Percentiles rank a stretch among this genome's conserved stretches.
These are phyloP conservation scores for Cystoderma amianthinum DNA, from an alignment of 768 basidiomycete species.

Conservation along the genomic window DNA sequence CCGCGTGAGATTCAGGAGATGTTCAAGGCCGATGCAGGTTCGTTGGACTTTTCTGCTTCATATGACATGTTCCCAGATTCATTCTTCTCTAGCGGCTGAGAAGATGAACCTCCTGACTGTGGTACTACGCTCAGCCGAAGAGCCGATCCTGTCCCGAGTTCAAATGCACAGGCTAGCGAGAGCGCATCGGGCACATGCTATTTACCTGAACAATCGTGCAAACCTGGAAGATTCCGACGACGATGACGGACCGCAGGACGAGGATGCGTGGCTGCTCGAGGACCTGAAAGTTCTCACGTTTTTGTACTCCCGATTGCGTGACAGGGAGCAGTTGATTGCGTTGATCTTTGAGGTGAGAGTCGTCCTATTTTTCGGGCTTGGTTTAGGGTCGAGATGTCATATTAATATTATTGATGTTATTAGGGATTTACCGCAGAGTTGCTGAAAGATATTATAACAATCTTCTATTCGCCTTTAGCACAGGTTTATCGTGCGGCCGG, in stretches of 20 bases:
- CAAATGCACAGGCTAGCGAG: slow-evolving; percentile 79
- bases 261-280: slow-evolving; percentile 95
- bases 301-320: slow-evolving; percentile 72
- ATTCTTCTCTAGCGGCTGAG: slow-evolving; percentile 44
- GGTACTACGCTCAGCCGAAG: slow-evolving; percentile 72
- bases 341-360: slow-evolving; percentile 84
- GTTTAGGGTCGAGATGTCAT: neutral
- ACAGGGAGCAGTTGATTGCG: slow-evolving; percentile 88
- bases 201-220: slow-evolving; percentile 61
- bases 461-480: slow-evolving; percentile 94
- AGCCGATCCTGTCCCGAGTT: slow-evolving; percentile 65
- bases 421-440: slow-evolving; percentile 94
- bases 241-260: slow-evolving; percentile 88
- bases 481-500: slow-evolving; percentile 97
- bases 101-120: slow-evolving; percentile 70
- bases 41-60: slow-evolving; percentile 13
- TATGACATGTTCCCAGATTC: neutral
- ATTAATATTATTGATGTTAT: too few relatives aligned
- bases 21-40: slow-evolving; percentile 76
- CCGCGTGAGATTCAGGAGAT: slow-evolving; percentile 82
- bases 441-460: slow-evolving; percentile 96
- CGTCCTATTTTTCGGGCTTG: neutral
- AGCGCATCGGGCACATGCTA: slow-evolving; percentile 69
- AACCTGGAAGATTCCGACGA: slow-evolving; percentile 78
- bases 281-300: slow-evolving; percentile 78